Evolutionary conservation across 164 flowering plant species (phyloP).

Genomic region (Santalum album): DNA sequence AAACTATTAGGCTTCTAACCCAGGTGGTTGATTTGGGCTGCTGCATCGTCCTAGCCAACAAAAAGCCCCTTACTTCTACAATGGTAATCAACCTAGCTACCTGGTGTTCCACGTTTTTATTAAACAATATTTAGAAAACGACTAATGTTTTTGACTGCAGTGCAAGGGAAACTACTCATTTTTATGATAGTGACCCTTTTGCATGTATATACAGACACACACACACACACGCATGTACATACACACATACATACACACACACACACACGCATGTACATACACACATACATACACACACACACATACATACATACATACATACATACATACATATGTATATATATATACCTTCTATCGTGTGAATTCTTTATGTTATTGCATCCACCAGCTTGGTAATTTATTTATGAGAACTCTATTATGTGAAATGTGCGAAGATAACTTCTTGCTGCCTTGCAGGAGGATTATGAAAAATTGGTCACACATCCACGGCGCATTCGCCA

Average conservation of each 20-base stretch:
- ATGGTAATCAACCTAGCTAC: constrained; percentile 32
- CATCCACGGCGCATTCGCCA: constrained; percentile 61
- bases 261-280: no score
- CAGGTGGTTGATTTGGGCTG: constrained; percentile 56
- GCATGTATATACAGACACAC: no score
- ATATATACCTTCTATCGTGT: no score
- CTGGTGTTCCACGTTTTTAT: neutral
- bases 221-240: no score
- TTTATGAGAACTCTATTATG: neutral
- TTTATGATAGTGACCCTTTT: no score
- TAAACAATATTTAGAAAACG: neutral
- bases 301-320: no score
- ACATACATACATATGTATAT: no score
- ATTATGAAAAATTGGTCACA: constrained; percentile 60
- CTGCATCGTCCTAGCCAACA: constrained; percentile 78
- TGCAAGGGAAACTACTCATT: no score
- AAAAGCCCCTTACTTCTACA: constrained; percentile 74
- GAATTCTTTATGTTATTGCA: no score
- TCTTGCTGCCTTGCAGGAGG: constrained; percentile 40
- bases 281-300: no score
- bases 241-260: no score
- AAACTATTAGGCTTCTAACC: constrained; percentile 43
- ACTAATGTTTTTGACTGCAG: neutral
- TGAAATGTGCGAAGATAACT: neutral
- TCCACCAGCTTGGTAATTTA: no score